Base-by-base conservation (phyloP, 495 filamentous ascomycete genomes). In the Pseudomonodictys pantanalensis region DNA sequence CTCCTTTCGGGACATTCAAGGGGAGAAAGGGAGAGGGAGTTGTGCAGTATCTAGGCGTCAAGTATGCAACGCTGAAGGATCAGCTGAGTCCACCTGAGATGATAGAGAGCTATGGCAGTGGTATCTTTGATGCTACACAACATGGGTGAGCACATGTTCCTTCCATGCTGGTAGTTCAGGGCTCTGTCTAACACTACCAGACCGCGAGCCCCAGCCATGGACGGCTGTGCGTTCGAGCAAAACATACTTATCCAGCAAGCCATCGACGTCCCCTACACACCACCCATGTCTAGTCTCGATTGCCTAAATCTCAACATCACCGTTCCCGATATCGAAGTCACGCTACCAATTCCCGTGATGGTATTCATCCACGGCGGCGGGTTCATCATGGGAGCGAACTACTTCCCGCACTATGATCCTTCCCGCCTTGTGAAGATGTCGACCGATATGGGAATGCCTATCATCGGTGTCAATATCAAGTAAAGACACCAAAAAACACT, bases 351-450 rank as follows among this genome's bases (percentile, higher is more conserved):
- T 17, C 68, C 68, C 15, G 66, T 71, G 33, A 61, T 71, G 38
- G 59, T 65, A 1, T 71, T 65, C 51, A 65, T 71, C 24, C 66
- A 71, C 38, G 68, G 68, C 18, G 68, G 68, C 11, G 66, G 66
- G 9, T 65, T 62, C n/a, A 53, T 68, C 3, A 68, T 75, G 25
- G 77, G 77, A 0, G 65, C 69, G 8, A 73, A 70, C 23, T 71
- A 65, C 0, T 78, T 72, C 71, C 75, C 75, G n/a, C 75, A 77
- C 48, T 75, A 69, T 52, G 74, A 77, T 39, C 65, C 67, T 8
- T 30, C 66, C 2, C 65, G 71, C 5, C 56, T 71, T 38, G 68
- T 70, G 12, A 50, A 43, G 9, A 49, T 67, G 23, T 57, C 62
- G 6, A 22, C 11, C 2, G 41, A 56, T 2, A 42, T 23, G 12